phyloP scores from a whole-genome alignment of 495 filamentous ascomycete species.

The Filosporella fistucella region DNA sequence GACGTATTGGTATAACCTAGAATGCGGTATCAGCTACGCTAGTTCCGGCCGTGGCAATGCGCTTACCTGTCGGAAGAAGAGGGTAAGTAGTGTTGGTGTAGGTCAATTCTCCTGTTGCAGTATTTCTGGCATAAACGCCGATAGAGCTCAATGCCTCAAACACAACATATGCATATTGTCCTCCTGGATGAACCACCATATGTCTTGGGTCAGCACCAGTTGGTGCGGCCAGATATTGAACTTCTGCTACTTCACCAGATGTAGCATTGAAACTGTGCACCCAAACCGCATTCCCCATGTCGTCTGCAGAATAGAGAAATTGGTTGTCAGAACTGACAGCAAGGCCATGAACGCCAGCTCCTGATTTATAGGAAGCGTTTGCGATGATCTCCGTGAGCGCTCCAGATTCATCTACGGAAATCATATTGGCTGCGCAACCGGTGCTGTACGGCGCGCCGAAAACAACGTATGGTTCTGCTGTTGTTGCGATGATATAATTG shows the following conservation, averaged over 20 bases:
- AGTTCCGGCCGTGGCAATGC: too few species aligned
- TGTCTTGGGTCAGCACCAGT: conserved; percentile 26
- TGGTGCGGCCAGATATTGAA: conserved; percentile 8
- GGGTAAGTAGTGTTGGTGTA: conserved; percentile 10
- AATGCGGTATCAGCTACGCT: too few species aligned
- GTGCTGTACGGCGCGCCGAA: conserved; percentile 29
- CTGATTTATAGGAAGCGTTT: conserved; percentile 24
- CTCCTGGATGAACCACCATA: conserved; percentile 24
- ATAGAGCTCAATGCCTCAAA: conserved; percentile 27
- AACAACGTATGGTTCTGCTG: conserved; percentile 25
- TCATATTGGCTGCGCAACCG: conserved; percentile 19
- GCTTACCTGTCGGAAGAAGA: conserved; percentile 21
- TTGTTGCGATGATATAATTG: conserved; percentile 25
- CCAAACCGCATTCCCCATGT: conserved; percentile 30
- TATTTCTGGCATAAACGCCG: conserved; percentile 14
- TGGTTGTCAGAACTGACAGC: conserved; percentile 21
- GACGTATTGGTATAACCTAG: conserved; percentile 8
- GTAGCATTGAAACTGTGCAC: conserved; percentile 24
- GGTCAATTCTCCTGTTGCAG: conserved; percentile 5
- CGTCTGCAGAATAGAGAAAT: conserved; percentile 31
- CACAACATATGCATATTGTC: conserved; percentile 27
- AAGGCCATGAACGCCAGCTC: conserved; percentile 31
- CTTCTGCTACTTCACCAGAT: conserved; percentile 16
- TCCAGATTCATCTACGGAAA: conserved; percentile 28
- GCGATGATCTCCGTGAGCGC: conserved; percentile 21